Evolutionary conservation across 176 grass and related monocot species (phyloP).

Genomic region (Themeda triandra): DNA sequence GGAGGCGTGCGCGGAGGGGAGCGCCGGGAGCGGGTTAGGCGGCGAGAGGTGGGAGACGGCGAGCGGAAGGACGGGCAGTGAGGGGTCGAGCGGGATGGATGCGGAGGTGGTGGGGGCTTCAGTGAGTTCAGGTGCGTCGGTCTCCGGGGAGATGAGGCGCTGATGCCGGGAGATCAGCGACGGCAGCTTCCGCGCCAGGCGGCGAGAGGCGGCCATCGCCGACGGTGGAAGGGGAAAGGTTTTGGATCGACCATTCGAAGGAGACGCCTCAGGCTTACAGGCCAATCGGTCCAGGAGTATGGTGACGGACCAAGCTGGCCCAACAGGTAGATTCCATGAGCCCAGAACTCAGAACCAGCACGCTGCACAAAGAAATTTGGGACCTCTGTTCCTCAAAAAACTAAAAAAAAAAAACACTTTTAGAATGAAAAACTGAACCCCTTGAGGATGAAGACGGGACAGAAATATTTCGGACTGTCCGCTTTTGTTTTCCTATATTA

Average conservation of each 20-base stretch:
- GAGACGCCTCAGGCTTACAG: neutral
- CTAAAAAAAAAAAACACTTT: too few relatives aligned
- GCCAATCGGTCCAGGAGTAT: neutral
- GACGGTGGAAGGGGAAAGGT: neutral
- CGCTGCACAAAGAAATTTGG: too few relatives aligned
- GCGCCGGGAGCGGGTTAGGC: constrained; percentile 36
- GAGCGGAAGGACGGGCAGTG: constrained; percentile 48
- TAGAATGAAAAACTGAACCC: too few relatives aligned
- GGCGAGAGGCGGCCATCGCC: constrained; percentile 52
- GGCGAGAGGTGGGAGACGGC: constrained; percentile 57
- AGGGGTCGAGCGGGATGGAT: constrained; percentile 40
- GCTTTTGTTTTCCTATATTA: too few relatives aligned
- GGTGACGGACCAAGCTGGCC: neutral
- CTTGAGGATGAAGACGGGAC: too few relatives aligned
- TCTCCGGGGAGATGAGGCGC: constrained; percentile 50
- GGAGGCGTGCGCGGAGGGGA: constrained; percentile 41
- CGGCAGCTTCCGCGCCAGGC: constrained; percentile 57
- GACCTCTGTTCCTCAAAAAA: too few relatives aligned
- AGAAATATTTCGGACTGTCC: too few relatives aligned
- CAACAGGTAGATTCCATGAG: neutral
- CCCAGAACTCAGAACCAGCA: neutral
- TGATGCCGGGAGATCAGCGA: constrained; percentile 64
- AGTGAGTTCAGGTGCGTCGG: neutral
- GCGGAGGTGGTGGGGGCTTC: neutral
- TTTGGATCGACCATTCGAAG: neutral